Base-by-base conservation (phyloP, 75 land plant species). In the Selaginella tamariscina region DNA sequence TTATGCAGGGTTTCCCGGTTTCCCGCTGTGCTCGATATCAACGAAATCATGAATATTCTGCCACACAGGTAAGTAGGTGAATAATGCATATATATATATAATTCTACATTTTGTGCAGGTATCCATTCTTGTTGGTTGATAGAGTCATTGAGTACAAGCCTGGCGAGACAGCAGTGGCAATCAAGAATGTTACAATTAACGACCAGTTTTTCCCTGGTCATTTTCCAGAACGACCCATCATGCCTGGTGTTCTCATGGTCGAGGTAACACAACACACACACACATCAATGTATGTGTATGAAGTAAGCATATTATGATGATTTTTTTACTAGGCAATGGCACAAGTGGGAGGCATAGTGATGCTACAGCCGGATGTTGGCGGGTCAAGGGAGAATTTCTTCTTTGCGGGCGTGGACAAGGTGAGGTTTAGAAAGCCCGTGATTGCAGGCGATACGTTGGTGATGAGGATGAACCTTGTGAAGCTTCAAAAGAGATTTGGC, bases 211-310 rank as follows among this genome's bases (percentile, higher is more conserved):
- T 94, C 69, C 98, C 98, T 57, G 96, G 98, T 23, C 98, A 94
- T 62, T 94, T 94, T 60, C 98, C 98, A 2, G 96, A 94, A 78
- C 76, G 98, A 32, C 98, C 98, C 0, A 94, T 94, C 26, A 94
- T 94, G 98, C 98, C 98, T 56, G 98, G 98, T 44, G 98, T 94
- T 54, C 88, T 94, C 70, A 94, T 94, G 98, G 80, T 94, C 56
- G 98, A 94, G 96, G 98, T 94, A 71, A 54, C 59, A 33, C 2
- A n/a, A n/a, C n/a, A n/a, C n/a, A n/a, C n/a, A n/a, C n/a, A n/a
- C n/a, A n/a, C n/a, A n/a, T n/a, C n/a, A n/a, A n/a, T n/a, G n/a
- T n/a, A n/a, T n/a, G n/a, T n/a, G n/a, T n/a, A n/a, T n/a, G n/a
- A n/a, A n/a, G n/a, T n/a, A n/a, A n/a, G n/a, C n/a, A n/a, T n/a